These are phyloP conservation scores for Prunus mongolica DNA, from an alignment of 306 rosid genomes.

Conservation along the genomic window DNA sequence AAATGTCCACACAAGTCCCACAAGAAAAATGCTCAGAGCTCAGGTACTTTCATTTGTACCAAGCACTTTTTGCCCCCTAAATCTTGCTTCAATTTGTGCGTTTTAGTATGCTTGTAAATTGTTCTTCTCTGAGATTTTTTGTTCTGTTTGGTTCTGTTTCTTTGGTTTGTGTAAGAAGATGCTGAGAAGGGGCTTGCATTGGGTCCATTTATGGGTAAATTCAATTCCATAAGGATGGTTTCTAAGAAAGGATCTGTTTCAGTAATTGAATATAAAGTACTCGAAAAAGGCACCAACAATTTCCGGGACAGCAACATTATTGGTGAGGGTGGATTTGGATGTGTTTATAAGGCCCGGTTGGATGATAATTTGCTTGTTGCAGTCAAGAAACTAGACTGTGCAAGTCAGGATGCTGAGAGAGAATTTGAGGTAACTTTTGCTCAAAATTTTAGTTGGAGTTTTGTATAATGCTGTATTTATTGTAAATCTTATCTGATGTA, in stretches of 20 bases:
- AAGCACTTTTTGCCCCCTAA: not conserved
- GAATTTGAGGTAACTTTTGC: constrained; percentile 65
- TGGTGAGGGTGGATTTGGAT: constrained; percentile 91
- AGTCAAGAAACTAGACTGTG: constrained; percentile 68
- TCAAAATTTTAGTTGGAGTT: not conserved
- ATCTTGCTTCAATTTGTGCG: constrained; percentile 7
- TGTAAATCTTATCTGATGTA: not conserved
- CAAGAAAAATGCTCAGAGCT: constrained; percentile 35
- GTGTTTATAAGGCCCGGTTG: constrained; percentile 83
- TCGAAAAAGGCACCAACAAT: constrained; percentile 63
- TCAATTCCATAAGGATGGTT: constrained; percentile 46
- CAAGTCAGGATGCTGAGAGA: constrained; percentile 52
- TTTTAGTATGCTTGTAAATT: constrained; percentile 15
- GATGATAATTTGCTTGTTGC: constrained; percentile 70
- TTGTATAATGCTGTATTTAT: not conserved
- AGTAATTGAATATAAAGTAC: constrained; percentile 58
- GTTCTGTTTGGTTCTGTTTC: constrained; percentile 21
- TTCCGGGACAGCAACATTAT: constrained; percentile 65
- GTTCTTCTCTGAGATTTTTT: constrained; percentile 16
- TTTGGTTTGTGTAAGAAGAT: constrained; percentile 35
- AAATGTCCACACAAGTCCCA: constrained; percentile 35
- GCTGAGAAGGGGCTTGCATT: constrained; percentile 59
- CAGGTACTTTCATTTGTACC: constrained; percentile 27
- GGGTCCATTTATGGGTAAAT: constrained; percentile 51
- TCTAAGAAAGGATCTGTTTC: constrained; percentile 61